Evolutionary conservation across 129 eudicot genomes (phyloP).

Genomic region (Saposhnikovia divaricata): DNA sequence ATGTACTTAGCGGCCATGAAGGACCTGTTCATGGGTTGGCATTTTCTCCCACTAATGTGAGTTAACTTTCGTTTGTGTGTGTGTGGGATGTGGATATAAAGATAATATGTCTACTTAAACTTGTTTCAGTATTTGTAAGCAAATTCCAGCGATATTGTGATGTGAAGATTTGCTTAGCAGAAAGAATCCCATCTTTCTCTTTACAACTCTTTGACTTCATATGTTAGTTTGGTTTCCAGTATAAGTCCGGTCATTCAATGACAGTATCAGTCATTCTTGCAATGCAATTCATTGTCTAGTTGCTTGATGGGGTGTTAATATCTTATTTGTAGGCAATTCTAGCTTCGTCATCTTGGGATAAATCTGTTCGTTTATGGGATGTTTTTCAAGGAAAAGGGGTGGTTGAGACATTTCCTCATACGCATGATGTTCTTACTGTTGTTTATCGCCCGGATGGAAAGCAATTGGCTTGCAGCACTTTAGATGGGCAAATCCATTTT

Average conservation of each 20-base stretch:
- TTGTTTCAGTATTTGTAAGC: not conserved
- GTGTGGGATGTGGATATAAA: not conserved
- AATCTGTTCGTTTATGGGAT: constrained; percentile 89
- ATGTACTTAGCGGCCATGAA: constrained; percentile 95
- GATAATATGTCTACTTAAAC: not conserved
- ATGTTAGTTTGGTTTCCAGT: not conserved
- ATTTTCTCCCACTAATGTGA: constrained; percentile 89
- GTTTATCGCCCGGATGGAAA: constrained; percentile 97
- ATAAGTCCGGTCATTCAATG: not conserved
- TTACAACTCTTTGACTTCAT: not conserved
- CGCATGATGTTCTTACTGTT: constrained; percentile 91
- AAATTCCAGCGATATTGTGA: not conserved
- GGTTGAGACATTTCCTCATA: constrained; percentile 75
- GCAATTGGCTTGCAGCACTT: constrained; percentile 87
- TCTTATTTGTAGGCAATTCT: constrained; percentile 47
- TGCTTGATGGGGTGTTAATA: not conserved
- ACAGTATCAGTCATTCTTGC: not conserved
- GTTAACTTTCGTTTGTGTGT: constrained; percentile 19
- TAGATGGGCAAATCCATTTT: constrained; percentile 90
- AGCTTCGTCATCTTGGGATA: constrained; percentile 99
- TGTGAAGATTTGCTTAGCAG: not conserved
- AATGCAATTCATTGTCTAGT: not conserved
- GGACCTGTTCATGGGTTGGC: constrained; percentile 97
- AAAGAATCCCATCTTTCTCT: not conserved
- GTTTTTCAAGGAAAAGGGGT: constrained; percentile 90